Base-by-base conservation (phyloP, 805 yeast genomes). In the Wickerhamomyces hampshirensis region DNA sequence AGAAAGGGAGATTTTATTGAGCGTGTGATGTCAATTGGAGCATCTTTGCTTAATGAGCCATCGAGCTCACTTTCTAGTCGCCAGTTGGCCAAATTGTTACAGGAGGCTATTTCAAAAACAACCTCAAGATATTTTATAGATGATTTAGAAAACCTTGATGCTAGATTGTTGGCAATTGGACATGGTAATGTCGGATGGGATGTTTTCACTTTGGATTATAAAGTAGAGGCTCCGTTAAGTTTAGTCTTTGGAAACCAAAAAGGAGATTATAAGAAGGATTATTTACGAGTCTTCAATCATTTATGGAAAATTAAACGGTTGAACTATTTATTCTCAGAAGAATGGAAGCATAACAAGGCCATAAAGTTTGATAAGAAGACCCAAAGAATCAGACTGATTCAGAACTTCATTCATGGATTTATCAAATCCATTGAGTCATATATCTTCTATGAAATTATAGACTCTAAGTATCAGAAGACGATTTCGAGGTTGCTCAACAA, bases 111-210 rank as follows among this genome's bases (percentile, higher is more conserved):
- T 3, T 59, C 65, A 5, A 59, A 62, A 16, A 73, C 87, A 0
- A 71, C 82, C 2, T 48, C 77, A 2, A 60, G 67, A 37, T 63
- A 62, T 51, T 58, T 52, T 31, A 35, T 63, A 5, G 55, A 60
- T 28, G 57, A 59, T 23, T 55, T 74, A 10, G 62, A 70, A 30
- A 60, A 84, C 34, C 55, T 91, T 10, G 98, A 93, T 64, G 96
- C 96, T 0, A 66, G 96, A 30, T 68, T 89, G 16, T 65, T 89
- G 33, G 87, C 83, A 40, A 61, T 82, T 33, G 80, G 80, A 4
- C 85, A 80, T 47, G 82, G 86, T 0, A 75, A 78, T 19, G 60
- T 76, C 34, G 96, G 96, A 1, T 89, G 96, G 96, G 95, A 89
- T 53, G 87, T 84, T 2, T 89, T 91, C 56, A 86, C 96, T 0